phyloP scores from a whole-genome alignment of 257 asterid species.

The Perilla frutescens region DNA sequence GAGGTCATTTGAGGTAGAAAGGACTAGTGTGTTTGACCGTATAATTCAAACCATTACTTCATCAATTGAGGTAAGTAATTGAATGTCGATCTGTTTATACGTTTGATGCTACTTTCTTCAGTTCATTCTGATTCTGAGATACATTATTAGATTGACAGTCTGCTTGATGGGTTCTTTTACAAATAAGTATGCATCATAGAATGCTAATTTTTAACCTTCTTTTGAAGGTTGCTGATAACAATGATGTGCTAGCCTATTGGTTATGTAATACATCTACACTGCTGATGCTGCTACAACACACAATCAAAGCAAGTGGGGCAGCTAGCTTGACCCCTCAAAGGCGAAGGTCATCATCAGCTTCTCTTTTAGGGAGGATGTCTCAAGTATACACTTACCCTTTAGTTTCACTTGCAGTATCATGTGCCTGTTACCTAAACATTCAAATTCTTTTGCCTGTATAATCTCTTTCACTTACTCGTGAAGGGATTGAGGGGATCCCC shows the following conservation, averaged over 20 bases:
- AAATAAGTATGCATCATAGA: not conserved
- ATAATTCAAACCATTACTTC: conserved; percentile 87
- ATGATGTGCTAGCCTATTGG: conserved; percentile 92
- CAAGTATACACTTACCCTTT: conserved; percentile 58
- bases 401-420: conserved; percentile 31
- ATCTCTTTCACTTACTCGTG: conserved; percentile 35
- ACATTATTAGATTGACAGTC: not conserved
- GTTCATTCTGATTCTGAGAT: conserved; percentile 11
- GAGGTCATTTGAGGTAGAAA: conserved; percentile 99
- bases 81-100: not conserved
- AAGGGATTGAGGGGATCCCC: conserved; percentile 96
- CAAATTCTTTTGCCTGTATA: conserved; percentile 23
- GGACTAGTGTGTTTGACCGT: conserved; percentile 93
- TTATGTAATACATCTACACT: conserved; percentile 89
- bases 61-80: conserved; percentile 73
- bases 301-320: conserved; percentile 97
- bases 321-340: conserved; percentile 97
- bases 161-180: conserved; percentile 16
- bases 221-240: conserved; percentile 79
- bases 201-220: conserved; percentile 32
- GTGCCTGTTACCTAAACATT: conserved; percentile 20
- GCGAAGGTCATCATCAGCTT: conserved; percentile 94
- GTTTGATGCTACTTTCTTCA: conserved; percentile 25
- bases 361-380: conserved; percentile 99
- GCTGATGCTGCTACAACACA: conserved; percentile 96